Evolutionary conservation across 768 basidiomycete genomes (phyloP), one percentile per base, ranked within the genome.

Genomic region (Suillus ampliporus): DNA sequence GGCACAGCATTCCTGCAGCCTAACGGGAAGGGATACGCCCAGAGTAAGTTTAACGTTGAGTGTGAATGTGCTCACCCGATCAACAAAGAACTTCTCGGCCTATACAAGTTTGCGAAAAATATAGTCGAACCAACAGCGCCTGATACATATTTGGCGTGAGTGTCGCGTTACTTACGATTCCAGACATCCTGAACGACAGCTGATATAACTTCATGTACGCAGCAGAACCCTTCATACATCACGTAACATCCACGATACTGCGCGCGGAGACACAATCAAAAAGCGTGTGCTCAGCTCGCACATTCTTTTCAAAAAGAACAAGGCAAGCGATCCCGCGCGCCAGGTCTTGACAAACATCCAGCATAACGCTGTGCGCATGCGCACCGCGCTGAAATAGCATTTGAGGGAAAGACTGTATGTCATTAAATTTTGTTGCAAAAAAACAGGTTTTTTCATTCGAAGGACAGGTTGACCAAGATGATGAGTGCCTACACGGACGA

Each of bases 401-500:
- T 64, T 76, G 62, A 68, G 67, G 3, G 40, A 7, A 44, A 65
- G 61, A 61, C 34, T 77, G 75, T 74, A 54, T 43, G 74, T 57
- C 28, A 1, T 34, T 40, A n/a, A 5, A 13, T 31, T 37, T 47
- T 19, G 40, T 38, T 46, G 14, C 10, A n/a, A 10, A 11, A 2
- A 23, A 11, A 17, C 3, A 1, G 9, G 47, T 31, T 31, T 19
- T 43, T 21, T 44, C 3, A 26, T 5, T 54, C 3, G 17, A 38
- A 5, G 6, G 21, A 23, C 21, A 82, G 80, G 53, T 65, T 72
- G 38, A 67, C 62, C 3, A 74, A 79, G 56, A 78, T 85, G 3
- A 69, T 83, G 68, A 72, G 76, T 19, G 84, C 84, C 1, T 87
- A 88, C 64, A 68, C 63, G 1, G 80, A 86, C 46, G 84, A 84